Evolutionary conservation across 306 rosid species (phyloP).

Genomic region (Fragaria vesca): DNA sequence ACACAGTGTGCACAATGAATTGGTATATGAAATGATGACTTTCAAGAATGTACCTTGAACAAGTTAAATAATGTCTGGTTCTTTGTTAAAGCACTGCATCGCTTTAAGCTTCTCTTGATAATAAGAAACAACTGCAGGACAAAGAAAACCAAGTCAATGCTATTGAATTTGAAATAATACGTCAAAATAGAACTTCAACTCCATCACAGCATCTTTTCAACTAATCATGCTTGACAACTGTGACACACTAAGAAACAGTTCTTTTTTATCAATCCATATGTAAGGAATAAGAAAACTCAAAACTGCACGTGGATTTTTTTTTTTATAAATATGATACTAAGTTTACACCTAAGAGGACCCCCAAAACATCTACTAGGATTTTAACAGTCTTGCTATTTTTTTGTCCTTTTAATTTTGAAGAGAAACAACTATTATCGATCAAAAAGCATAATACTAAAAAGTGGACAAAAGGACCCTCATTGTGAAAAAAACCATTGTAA

Average conservation of each 20-base stretch:
- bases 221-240: not conserved
- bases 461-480: not conserved
- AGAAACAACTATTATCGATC: not conserved
- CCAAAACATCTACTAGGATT: not conserved
- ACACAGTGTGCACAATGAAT: not conserved
- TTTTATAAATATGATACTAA: not conserved
- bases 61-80: conserved; percentile 87
- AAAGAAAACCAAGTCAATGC: not conserved
- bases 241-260: not conserved
- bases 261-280: not conserved
- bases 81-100: conserved; percentile 97
- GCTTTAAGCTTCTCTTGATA: conserved; percentile 96
- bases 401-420: not conserved
- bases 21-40: conserved; percentile 14
- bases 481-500: not conserved
- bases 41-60: conserved; percentile 67
- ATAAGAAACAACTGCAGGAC: conserved; percentile 76
- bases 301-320: not conserved
- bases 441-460: not conserved
- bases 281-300: not conserved
- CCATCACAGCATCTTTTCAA: not conserved
- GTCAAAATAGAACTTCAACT: not conserved
- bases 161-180: not conserved
- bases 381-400: not conserved
- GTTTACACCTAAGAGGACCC: not conserved